Base-by-base conservation (phyloP, 306 rosid genomes). In the Sechiopsis laciniata region DNA sequence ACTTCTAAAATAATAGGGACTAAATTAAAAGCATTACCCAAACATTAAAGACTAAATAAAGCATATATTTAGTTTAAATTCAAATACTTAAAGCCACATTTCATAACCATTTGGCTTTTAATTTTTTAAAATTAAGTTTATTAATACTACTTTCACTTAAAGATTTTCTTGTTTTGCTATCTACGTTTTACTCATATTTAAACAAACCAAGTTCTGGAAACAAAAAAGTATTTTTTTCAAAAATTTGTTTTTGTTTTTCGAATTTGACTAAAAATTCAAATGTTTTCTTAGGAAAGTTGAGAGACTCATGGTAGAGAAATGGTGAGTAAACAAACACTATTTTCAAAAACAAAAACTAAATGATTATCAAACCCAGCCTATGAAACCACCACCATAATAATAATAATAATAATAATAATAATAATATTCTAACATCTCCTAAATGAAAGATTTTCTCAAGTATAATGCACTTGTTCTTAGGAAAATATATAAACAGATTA, bases 401-500 rank as follows among this genome's bases (percentile, higher is more conserved):
- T 13, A 50, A 10, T 50, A 14, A 14, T 68, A 42, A 48, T 20
- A 11, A 67, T 20, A 12, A 3, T 13, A 50, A 10, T 50, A 14
- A 14, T 68, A 42, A 48, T 45, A 46, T 20, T 13, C 3, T 22
- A 7, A 22, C 8, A 12, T 21, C 17, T 48, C 13, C 57, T 6
- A 48, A 37, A 13, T 69, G 58, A 37, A 50, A 50, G 50, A 50
- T 14, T 48, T 50, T 69, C 26, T 42, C 21, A 50, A 19, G 22
- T 22, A 69, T 48, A 11, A 11, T 5, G 37, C 67, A 14, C 10
- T 60, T 26, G 2, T 69, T 69, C 73, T 50, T 40, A 50, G 58
- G n/a, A 74, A 52, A 77, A 73, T 48, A 56, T 61, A 61, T 5
- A 51, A 77, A 70, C 53, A 55, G 73, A 55, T 77, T 79, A 94